Evolutionary conservation across 768 basidiomycete genomes (phyloP), one percentile per base, ranked within the genome.

Genomic region (Russula abietina): DNA sequence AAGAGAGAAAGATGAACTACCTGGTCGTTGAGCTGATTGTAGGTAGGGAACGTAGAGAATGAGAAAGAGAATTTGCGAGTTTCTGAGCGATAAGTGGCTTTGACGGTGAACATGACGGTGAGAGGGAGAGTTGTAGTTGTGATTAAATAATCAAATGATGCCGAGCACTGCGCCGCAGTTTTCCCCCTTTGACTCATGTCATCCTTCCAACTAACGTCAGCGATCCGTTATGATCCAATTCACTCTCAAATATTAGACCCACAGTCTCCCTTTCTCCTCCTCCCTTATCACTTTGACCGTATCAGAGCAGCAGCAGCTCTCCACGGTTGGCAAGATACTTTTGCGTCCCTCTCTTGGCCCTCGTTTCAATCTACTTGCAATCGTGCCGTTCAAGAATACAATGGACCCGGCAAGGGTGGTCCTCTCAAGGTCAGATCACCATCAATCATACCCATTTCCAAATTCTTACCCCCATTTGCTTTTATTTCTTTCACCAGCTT

Each of bases 11-110:
- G 12, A 11, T 11, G 1, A 22, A 0, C 3, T 72, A 88, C 89
- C 80, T 91, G 85, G 60, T 76, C 74, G 68, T 78, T 79, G 45
- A 91, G 77, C 65, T 88, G 77, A 3, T 80, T 73, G 69, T 81
- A 89, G 1, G 83, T 73, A 50, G 89, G 89, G 69, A 91, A 89
- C 19, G 75, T 70, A n/a, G 72, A 72, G 7, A 79, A 76, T 19
- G 76, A 65, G 66, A 89, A 88, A 3, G 81, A 75, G 67, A 88
- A 78, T 68, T 82, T 88, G 69, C 89, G 82, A 60, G 83, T 88
- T 72, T 91, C 87, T 59, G 73, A 73, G 33, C 80, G 76, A 72
- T 89, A 90, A 24, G 87, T 87, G n/a, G 84, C 88, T 74, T 91
- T 91, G 70, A 91, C 81, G 60, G 83, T 83, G 77, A 90, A 89